Conservation (phyloP, 2,329 filamentous ascomycete species). For the Kalmusia sp. region DNA sequence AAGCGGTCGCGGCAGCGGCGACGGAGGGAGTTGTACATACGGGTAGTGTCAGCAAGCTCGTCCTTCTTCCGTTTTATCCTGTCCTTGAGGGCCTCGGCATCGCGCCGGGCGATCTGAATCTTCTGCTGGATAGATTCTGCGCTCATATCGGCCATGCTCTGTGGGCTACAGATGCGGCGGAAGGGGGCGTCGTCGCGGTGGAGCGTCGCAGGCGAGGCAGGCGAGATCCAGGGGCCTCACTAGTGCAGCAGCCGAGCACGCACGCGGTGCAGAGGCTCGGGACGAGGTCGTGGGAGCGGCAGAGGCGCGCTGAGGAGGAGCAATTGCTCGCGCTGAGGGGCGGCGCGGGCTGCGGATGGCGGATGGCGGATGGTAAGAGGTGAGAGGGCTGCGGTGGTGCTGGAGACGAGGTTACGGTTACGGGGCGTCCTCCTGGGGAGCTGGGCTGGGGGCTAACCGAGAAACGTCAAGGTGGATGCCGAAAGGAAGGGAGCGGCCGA, state of each 20-base stretch:
- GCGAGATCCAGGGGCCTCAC: constrained; percentile 43
- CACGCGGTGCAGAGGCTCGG: constrained; percentile 20
- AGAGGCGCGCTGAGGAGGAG: constrained; percentile 32
- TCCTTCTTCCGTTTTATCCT: constrained; percentile 99
- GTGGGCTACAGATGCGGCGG: constrained; percentile 13
- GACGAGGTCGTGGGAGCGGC: constrained; percentile 23
- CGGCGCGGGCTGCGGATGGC: constrained; percentile 17
- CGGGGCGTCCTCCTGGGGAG: constrained; percentile 34
- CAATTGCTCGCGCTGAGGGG: constrained; percentile 36
- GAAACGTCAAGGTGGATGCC: constrained; percentile 28
- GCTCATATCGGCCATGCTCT: constrained; percentile 57
- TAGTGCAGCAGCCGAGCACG: constrained; percentile 34
- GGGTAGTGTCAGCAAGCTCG: constrained; percentile 95
- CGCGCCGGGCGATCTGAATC: constrained; percentile 96
- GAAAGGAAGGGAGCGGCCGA: neutral
- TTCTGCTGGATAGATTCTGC: constrained; percentile 60
- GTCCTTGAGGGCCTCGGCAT: constrained; percentile 97
- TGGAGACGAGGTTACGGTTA: constrained; percentile 35
- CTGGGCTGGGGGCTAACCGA: constrained; percentile 38
- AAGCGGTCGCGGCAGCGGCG: constrained; percentile 5
- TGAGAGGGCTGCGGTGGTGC: constrained; percentile 29
- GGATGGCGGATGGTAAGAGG: constrained; percentile 19
- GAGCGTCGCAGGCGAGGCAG: constrained; percentile 23
- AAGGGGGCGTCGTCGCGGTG: constrained; percentile 16
- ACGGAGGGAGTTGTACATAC: constrained; percentile 65